Evolutionary conservation across 2,329 filamentous ascomycete species (phyloP), one percentile per base, ranked within the genome.

Genomic region (Arthroderma uncinatum): DNA sequence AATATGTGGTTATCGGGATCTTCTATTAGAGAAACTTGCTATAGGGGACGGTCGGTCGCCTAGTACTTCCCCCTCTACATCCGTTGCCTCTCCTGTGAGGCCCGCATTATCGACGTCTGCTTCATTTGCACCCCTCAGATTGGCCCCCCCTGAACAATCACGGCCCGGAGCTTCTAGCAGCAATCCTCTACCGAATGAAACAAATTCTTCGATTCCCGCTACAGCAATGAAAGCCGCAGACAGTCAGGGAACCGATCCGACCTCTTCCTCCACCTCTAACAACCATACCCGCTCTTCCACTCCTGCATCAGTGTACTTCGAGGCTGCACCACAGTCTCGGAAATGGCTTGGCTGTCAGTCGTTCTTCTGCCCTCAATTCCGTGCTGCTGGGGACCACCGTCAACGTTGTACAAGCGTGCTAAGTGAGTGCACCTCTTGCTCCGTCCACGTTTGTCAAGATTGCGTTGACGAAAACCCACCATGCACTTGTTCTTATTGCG

Each of bases 1-100:
- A 37, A 80, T 81, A 53, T 82, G 80, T 63, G 80, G 80, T 16
- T 82, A 77, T 62, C 72, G 77, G 61, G 79, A 82, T 54, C 72
- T 82, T 58, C 70, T 73, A 28, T 68, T 76, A 21, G 80, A 82
- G 64, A 76, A 76, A 60, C 62, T 69, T 57, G 64, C 65, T 7
- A 68, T 76, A 57, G 68, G 73, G 48, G 71, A 63, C 28, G 39
- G 54, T 4, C 47, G 30, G 30, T 9, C 36, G 2, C 12, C 30
- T 54, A 25, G n/a, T n/a, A n/a, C 19, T 28, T 36, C 28, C 30
- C 14, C 23, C 9, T 34, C 21, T 30, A 67, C 53, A 70, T 69
- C 4, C 61, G 67, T 53, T 66, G 67, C 53, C 40, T 28, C 30
- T 19, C 56, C 25, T 14, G 36, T 25, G 12, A 30, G 21, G 25